Evolutionary conservation across 192 early-diverging fungal genomes (phyloP), one percentile per base, ranked within the genome.

Genomic region (Dissophora globulifera): DNA sequence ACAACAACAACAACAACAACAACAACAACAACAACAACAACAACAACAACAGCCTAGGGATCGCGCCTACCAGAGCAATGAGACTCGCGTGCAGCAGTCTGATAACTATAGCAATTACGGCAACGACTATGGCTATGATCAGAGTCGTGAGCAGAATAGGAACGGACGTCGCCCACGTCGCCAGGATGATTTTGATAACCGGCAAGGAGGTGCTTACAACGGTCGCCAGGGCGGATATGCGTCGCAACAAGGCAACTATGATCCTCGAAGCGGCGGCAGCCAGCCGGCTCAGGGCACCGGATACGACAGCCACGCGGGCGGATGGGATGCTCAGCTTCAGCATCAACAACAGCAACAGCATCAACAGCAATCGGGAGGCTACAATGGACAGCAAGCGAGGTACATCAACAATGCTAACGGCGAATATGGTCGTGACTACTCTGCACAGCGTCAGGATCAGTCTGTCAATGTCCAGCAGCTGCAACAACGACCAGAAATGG

Each of bases 401-500:
- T 30, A 40, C 46, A 50, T 50, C 23, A 8, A 1, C 31, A 4
- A 9, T 7, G 17, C 35, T 35, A 41, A 42, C 60, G 40, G 46
- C 50, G 33, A 54, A 10, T 45, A 45, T 45, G 17, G 43, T 45
- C 43, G 43, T 17, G 52, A 33, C 52, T 32, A 12, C 11, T 38
- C 52, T 38, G 25, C 20, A 2, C 52, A 32, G 11, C 32, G 17
- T 41, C 43, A 54, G 6, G 10, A 49, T 26, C 31, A 51, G 1
- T n/a, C n/a, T n/a, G 20, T 8, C 27, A 10, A 25, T 3, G 15
- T 30, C 16, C 67, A 45, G 20, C 31, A 22, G 3, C 11, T 25
- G 27, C n/a, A 42, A 4, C 20, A 46, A 30, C 49, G 49, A 11
- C 49, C 67, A 4, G 67, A 58, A 20, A 60, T 47, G 49, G 50